Evolutionary conservation across 1,284 basidiomycete genomes (phyloP), one percentile per base, ranked within the genome.

Genomic region (Pseudozyma sp.): DNA sequence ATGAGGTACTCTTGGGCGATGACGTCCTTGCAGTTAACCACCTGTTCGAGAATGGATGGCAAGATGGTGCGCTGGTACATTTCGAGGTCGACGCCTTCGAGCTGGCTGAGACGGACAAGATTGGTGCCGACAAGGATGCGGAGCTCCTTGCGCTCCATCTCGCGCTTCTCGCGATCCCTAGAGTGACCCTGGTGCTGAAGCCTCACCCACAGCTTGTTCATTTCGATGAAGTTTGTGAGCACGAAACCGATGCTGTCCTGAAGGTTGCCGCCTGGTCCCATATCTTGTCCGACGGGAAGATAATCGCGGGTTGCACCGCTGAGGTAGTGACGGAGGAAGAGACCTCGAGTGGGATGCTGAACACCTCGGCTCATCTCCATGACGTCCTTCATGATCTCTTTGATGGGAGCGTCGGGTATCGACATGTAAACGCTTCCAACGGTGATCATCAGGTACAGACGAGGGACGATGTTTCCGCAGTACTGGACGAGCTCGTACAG

Each of bases 121-220:
- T 85, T 85, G 53, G 83, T 85, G 50, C 83, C 83, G 48, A 85
- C 82, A 38, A 85, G 78, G 56, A 85, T 83, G 50, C 82, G 77
- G 18, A 85, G 70, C 62, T 84, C 83, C 52, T 77, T 78, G 21
- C 83, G 62, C 58, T 85, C 83, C 72, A 77, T 71, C 59, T 85
- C 83, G 21, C 83, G 76, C 70, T 82, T 82, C 71, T 85, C 83
- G 45, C 83, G 79, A 19, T 85, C 83, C 36, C 83, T 62, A 2
- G 81, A 83, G 55, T 83, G 83, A 36, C 83, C 83, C 40, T 84
- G 83, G 54, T 85, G 83, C 66, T 85, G 83, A 35, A 84, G 77
- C 35, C 83, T 72, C 35, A 85, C 83, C 83, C 83, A 85, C 35
- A 85, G 79, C 76, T 84, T 84, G 76, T 85, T 85, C 83, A 85